Base-by-base conservation (phyloP, 176 grass and related monocot genomes). In the Paspalum vaginatum region DNA sequence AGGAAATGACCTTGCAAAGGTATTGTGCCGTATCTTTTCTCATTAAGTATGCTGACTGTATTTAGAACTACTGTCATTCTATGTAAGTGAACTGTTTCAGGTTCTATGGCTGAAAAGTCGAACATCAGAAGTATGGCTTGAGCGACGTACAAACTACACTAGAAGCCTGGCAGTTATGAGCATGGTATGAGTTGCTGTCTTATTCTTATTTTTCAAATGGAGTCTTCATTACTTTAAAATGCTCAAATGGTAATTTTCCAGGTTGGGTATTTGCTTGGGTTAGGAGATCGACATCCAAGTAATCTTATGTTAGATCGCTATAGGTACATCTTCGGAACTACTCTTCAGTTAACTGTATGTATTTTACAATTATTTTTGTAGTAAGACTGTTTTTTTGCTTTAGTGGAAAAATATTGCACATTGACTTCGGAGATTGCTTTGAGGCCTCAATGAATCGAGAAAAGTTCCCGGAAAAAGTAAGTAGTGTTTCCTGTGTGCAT, bases 131-230 rank as follows among this genome's bases (percentile, higher is more conserved):
- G 79, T 98, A 79, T 98, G 96, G 96, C 88, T 98, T 63, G 92
- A 98, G 81, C 88, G 96, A 24, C 92, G 96, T 40, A 98, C 96
- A 91, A 98, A 93, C 85, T 98, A 95, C 74, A 82, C 90, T 41
- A 95, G 96, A 87, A 98, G 96, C 62, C 85, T 98, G 61, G 96
- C 96, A 86, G 96, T 98, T 70, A 98, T 98, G 92, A 98, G 96
- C 84, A 98, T 98, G 96, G 96, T 98, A 88, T 61, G 88, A 80
- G 13, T 83, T 89, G 78, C 7, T 78, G 25, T 65, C 44, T 55
- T 59, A 17, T 53, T 76, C 38, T 76, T 2, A 9, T 20, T 70
- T 38, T 83, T 52, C 24, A 61, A 71, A 66, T 84, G 63, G 24
- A 44, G 58, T 37, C 4, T 40, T 75, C 24, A 49, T 79, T 46